These are phyloP conservation scores for Brassica cretica DNA, from an alignment of 345 rosid species.

Conservation along the genomic window DNA sequence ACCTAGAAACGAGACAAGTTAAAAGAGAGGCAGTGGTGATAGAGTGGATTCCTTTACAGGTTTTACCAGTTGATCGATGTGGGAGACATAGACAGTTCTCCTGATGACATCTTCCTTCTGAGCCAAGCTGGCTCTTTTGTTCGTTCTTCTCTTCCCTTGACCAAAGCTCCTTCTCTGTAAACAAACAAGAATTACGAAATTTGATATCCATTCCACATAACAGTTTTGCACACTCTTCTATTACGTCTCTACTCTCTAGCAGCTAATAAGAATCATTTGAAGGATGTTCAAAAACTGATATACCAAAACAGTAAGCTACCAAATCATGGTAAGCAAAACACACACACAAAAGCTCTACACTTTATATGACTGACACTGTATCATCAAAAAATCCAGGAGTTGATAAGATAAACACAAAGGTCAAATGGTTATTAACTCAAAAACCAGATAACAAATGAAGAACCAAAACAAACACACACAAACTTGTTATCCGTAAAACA, in stretches of 20 bases:
- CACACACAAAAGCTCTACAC: constrained; percentile 3
- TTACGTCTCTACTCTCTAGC: constrained; percentile 5
- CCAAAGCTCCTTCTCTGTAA: constrained; percentile 68
- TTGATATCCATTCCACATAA: background rate
- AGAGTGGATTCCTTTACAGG: constrained; percentile 1
- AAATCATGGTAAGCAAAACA: constrained; percentile 16
- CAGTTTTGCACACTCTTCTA: background rate
- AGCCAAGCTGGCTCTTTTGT: constrained; percentile 77
- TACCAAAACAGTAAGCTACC: background rate
- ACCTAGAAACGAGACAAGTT: constrained; percentile 52
- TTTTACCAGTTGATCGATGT: constrained; percentile 40
- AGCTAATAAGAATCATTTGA: background rate
- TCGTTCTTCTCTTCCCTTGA: constrained; percentile 79
- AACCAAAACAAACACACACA: background rate
- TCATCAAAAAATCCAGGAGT: constrained; percentile 13
- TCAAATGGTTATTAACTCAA: no score
- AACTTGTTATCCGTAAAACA: background rate
- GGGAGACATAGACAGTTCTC: constrained; percentile 48
- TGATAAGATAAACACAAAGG: background rate
- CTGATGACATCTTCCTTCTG: constrained; percentile 88
- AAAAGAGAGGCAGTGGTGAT: constrained; percentile 11
- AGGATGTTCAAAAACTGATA: no score
- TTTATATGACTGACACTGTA: background rate
- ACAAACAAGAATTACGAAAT: background rate
- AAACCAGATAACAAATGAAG: background rate